Conservation (phyloP, 805 yeast genomes). For the Hanseniaspora hatyaiensis region DNA sequence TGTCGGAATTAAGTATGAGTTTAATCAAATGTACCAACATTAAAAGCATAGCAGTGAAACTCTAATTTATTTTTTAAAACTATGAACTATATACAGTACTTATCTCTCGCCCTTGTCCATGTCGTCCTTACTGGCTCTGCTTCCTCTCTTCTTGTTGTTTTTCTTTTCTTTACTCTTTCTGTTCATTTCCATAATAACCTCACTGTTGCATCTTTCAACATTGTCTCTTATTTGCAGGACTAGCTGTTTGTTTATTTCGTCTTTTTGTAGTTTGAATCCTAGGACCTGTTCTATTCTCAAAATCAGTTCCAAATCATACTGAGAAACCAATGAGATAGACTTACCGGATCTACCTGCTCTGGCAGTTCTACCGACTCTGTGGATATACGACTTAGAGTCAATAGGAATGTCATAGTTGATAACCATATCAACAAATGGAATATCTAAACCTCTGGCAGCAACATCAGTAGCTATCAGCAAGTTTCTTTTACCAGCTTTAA, state of each 20-base stretch:
- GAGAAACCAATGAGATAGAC: constrained; percentile 80
- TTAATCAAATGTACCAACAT: no score
- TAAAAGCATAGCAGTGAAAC: no score
- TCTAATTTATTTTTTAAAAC: no score
- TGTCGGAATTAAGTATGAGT: not conserved
- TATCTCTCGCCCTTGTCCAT: constrained; percentile 37
- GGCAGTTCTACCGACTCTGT: constrained; percentile 91
- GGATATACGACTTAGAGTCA: constrained; percentile 73
- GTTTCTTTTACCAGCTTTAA: constrained; percentile 57
- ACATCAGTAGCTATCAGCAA: constrained; percentile 75
- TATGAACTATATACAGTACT: no score
- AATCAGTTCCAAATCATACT: constrained; percentile 83
- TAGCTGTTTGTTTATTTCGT: constrained; percentile 62
- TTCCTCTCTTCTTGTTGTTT: constrained; percentile 30
- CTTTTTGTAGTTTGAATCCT: constrained; percentile 73
- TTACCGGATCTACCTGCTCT: constrained; percentile 86
- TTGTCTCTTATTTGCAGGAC: constrained; percentile 69
- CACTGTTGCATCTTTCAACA: constrained; percentile 84
- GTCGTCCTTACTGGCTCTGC: constrained; percentile 34
- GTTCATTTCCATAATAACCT: constrained; percentile 65
- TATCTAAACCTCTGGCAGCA: constrained; percentile 83
- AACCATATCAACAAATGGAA: constrained; percentile 67
- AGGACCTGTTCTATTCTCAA: constrained; percentile 81
- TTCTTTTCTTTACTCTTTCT: constrained; percentile 51
- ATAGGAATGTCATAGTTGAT: constrained; percentile 72